Conservation (phyloP, 768 basidiomycete genomes). For the Psilocybe cyanescens region DNA sequence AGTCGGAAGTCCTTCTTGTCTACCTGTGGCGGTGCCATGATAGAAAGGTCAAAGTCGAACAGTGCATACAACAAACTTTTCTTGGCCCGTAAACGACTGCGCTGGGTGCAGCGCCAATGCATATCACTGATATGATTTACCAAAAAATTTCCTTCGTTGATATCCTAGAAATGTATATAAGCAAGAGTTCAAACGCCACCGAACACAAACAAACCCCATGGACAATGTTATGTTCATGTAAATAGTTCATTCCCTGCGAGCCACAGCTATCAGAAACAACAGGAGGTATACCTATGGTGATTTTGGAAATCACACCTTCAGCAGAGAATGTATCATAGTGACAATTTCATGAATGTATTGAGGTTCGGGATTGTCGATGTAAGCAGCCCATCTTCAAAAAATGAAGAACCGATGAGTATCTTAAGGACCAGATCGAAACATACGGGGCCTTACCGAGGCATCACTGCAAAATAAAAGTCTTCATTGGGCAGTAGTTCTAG, state of each 20-base stretch:
- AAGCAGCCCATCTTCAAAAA: slow-evolving; percentile 20
- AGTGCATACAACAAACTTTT: slow-evolving; percentile 22
- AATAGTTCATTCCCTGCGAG: slow-evolving; percentile 21
- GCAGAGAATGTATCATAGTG: slow-evolving; percentile 19
- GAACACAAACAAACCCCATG: slow-evolving; percentile 20
- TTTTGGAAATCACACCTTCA: slow-evolving; percentile 17
- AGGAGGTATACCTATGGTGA: too few species aligned
- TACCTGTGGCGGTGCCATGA: too few species aligned
- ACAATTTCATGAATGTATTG: slow-evolving; percentile 12
- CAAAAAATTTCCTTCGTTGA: slow-evolving; percentile 17
- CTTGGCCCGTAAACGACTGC: slow-evolving; percentile 8
- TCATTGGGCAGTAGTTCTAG: slow-evolving; percentile 25
- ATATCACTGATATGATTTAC: slow-evolving; percentile 19
- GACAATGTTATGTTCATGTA: slow-evolving; percentile 24
- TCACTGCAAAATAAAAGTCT: slow-evolving; percentile 29
- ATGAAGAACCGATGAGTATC: too few species aligned
- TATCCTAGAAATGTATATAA: slow-evolving; percentile 4
- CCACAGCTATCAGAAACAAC: neutral
- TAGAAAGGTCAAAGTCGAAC: neutral
- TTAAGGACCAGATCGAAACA: neutral
- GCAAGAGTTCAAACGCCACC: neutral
- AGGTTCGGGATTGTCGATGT: neutral
- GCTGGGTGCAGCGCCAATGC: neutral
- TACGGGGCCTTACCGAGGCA: slow-evolving; percentile 27
- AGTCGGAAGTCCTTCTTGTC: slow-evolving; percentile 4